These are phyloP conservation scores for Solanum paucissectum DNA, from an alignment of 257 asterid genomes.

Conservation along the genomic window DNA sequence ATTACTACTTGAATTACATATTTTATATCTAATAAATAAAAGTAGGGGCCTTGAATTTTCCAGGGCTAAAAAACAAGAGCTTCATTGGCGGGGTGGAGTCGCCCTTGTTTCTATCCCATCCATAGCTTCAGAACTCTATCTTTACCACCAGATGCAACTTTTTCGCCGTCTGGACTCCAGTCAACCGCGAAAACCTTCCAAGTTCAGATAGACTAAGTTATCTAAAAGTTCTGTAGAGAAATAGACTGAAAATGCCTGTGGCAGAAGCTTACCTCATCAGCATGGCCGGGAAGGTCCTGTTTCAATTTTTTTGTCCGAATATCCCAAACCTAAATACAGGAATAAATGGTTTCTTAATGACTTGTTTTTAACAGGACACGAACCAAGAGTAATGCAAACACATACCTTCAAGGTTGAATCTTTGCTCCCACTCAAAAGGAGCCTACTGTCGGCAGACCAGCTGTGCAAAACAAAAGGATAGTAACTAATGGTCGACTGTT, in stretches of 20 bases:
- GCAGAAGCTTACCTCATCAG: slow-evolving; percentile 58
- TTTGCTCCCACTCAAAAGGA: slow-evolving; percentile 93
- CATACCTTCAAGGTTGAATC: slow-evolving; percentile 89
- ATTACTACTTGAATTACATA: background rate
- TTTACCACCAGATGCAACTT: slow-evolving; percentile 95
- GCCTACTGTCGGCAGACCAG: slow-evolving; percentile 98
- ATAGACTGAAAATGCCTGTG: background rate
- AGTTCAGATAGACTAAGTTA: background rate
- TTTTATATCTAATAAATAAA: background rate
- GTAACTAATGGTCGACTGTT: background rate
- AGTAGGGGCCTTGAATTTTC: background rate
- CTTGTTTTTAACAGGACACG: background rate
- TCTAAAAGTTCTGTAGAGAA: background rate
- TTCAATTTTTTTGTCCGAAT: slow-evolving; percentile 76
- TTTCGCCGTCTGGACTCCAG: slow-evolving; percentile 99
- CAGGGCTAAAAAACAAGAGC: background rate
- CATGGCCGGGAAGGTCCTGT: slow-evolving; percentile 97
- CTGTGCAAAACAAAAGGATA: slow-evolving; percentile 26
- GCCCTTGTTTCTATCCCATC: slow-evolving; percentile 54
- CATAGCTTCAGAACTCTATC: slow-evolving; percentile 81
- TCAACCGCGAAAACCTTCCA: slow-evolving; percentile 85
- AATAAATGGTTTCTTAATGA: background rate
- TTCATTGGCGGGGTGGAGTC: background rate
- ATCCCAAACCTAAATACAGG: slow-evolving; percentile 70
- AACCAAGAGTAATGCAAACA: background rate